Base-by-base conservation (phyloP, 306 rosid genomes). In the Boehmeria nivea region DNA sequence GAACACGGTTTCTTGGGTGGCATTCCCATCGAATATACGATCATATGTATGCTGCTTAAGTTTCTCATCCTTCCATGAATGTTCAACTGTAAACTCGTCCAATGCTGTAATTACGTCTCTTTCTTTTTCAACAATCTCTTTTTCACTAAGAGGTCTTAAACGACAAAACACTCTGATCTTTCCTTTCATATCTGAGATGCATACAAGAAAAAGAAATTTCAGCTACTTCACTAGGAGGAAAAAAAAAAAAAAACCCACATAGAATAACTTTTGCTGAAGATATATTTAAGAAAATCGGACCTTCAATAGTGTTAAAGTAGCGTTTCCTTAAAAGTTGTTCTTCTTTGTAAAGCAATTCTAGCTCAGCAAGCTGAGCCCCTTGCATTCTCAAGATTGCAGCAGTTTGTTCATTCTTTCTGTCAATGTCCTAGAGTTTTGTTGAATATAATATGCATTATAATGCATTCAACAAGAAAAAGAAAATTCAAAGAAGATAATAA, bases 331-430 rank as follows among this genome's bases (percentile, higher is more conserved):
- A 59, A 81, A 87, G 79, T 50, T 91, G 99, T 53, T 91, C 99
- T 71, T 91, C 99, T 64, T 85, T 91, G 65, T 91, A 91, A 54
- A 87, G 96, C 23, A 61, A 53, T 79, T 91, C 96, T 79, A 87
- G 37, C 67, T 91, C 99, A 52, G 95, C 94, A 67, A 91, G 73
- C 58, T 91, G 99, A 67, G 81, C 76, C 28, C 86, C 95, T 79
- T 91, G 99, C 96, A 91, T 87, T 76, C 81, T 87, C 79, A 91
- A 72, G 49, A 91, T 77, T 57, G 78, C 60, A 59, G 95, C 89
- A 46, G 99, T 87, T 81, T 91, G 99, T 76, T 83, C 93, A 53
- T 87, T 83, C 81, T 91, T 91, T 77, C 99, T 76, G 73, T 91
- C 99, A 37, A 91, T 91, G 68, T 91, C 99, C 99, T 91, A 57